A percentile compares a stretch with the other conserved stretches of the same genome.
phyloP scores from a whole-genome alignment of 2,329 filamentous ascomycete genomes.

The Sclerotinia sclerotiorum region DNA sequence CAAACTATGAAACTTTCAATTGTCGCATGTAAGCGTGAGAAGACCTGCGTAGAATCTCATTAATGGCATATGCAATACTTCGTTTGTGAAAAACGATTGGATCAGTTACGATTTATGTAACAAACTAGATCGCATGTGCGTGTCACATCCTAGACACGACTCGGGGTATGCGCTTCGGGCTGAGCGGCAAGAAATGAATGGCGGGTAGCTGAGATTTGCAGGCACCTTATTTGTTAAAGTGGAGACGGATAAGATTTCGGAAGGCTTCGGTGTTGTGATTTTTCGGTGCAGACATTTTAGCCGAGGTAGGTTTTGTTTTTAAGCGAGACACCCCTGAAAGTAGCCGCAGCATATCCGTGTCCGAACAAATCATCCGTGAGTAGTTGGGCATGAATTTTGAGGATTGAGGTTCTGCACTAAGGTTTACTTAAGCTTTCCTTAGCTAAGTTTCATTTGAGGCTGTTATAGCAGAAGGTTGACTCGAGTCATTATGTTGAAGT shows the following conservation, averaged over 20 bases:
- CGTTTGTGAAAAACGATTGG: background rate
- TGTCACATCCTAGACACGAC: background rate
- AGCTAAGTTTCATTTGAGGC: background rate
- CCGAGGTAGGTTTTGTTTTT: background rate
- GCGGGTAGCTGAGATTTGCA: background rate
- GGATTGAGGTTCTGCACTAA: background rate
- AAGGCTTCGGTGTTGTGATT: background rate
- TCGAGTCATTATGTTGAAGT: background rate
- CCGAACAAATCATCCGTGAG: background rate
- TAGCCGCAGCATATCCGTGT: background rate
- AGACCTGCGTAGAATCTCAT: conserved; percentile 1
- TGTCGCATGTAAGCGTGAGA: background rate
- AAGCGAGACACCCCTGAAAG: background rate
- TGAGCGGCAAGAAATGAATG: background rate
- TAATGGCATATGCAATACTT: background rate
- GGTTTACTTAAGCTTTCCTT: background rate
- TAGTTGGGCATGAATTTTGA: background rate
- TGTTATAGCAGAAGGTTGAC: background rate
- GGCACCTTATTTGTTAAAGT: background rate
- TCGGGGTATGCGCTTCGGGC: background rate
- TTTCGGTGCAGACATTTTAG: background rate
- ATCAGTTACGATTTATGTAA: background rate
- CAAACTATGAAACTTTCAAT: too few species aligned
- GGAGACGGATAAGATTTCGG: background rate
- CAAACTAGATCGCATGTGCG: background rate